A percentile compares a stretch with the other conserved stretches of the same genome.
These are phyloP conservation scores for Phanerochaete carnosa DNA, from an alignment of 768 basidiomycete species.

Conservation along the genomic window DNA sequence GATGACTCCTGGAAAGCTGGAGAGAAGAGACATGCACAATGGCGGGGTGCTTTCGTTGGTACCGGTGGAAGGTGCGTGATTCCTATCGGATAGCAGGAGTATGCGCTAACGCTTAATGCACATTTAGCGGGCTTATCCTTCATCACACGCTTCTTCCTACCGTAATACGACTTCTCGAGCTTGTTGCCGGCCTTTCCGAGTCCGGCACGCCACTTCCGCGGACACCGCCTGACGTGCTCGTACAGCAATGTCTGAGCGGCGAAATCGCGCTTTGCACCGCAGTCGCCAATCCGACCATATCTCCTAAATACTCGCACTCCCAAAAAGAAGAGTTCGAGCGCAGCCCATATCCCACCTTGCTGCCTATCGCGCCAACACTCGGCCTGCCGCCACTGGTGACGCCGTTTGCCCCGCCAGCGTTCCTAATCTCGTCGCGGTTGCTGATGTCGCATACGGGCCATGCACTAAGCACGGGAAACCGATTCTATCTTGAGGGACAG, in stretches of 20 bases:
- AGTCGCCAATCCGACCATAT: not conserved
- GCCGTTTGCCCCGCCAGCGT: not conserved
- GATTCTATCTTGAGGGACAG: slow-evolving; percentile 1
- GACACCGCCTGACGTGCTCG: slow-evolving; percentile 8
- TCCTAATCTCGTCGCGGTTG: not conserved
- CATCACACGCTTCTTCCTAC: slow-evolving; percentile 7
- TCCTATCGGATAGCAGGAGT: not conserved
- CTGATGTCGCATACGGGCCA: slow-evolving; percentile 6
- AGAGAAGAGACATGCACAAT: not conserved
- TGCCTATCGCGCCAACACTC: not conserved
- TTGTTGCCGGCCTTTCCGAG: not conserved
- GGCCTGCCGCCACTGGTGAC: not conserved
- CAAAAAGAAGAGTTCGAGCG: not conserved
- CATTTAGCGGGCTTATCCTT: slow-evolving; percentile 4
- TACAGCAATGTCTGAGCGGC: slow-evolving; percentile 8
- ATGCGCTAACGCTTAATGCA: not conserved
- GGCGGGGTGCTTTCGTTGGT: slow-evolving; percentile 10
- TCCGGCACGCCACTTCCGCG: not conserved
- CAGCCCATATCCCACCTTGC: not conserved
- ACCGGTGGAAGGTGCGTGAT: slow-evolving; percentile 9
- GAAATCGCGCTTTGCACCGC: not conserved
- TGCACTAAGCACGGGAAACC: slow-evolving; percentile 4
- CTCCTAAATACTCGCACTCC: not conserved
- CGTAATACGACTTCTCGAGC: not conserved
- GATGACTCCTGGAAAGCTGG: not conserved